Base-by-base conservation (phyloP, 352 stramenopile genomes). In the Phytophthora sp. region DNA sequence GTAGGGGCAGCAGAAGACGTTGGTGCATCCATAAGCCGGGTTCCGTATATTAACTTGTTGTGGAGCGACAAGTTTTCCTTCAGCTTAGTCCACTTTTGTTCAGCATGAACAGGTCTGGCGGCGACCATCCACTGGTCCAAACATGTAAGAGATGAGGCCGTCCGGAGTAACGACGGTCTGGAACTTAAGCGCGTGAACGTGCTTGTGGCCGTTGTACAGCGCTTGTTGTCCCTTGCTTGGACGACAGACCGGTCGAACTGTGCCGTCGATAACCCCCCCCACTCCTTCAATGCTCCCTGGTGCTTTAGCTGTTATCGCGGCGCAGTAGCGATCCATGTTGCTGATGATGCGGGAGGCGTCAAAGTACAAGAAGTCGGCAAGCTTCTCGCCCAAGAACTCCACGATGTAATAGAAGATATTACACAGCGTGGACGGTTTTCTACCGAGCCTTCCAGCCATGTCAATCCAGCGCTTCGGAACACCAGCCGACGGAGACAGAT, bases 321-420 rank as follows among this genome's bases (percentile, higher is more conserved):
- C 46, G 13, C 57, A 64, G n/a, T 64, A 64, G 5, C 45, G 45
- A 7, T 41, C 45, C 31, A 51, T 21, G 26, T 64, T 57, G 7
- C 35, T 51, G 44, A 15, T 33, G 9, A 63, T 57, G 15, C 56
- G 24, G 5, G 16, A 7, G 4, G 24, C 7, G 23, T 65, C 57
- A 24, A 57, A 44, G 26, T 46, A 65, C 23, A 65, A 33, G 0
- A 57, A 65, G 35, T 65, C 46, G 1, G 4, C 33, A 1, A 64
- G 7, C 13, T 64, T 54, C 15, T 57, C 16, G 35, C 51, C 35
- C 4, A 64, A 2, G 16, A 36, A 42, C 20, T 52, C 46, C 7
- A 65, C 57, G n/a, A 65, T 35, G 46, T 30, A 56, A 33, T 57
- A 56, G 23, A 63, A 55, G 3, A 55, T 63, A 18, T 33, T 44